phyloP scores from a whole-genome alignment of 176 grass and related monocot species.

The Hordeum vulgare region DNA sequence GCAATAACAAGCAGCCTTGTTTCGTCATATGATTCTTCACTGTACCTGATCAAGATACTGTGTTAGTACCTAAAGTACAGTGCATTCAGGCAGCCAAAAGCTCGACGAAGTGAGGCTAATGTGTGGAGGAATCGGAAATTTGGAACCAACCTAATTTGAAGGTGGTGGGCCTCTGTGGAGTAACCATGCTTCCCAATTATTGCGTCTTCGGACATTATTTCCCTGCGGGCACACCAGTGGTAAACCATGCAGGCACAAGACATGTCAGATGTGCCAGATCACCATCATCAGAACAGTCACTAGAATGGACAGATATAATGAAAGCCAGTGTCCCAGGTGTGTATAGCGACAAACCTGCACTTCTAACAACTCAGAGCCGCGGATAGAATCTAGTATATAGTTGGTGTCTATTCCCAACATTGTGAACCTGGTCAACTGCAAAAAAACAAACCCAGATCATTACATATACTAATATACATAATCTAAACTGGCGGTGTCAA shows the following conservation, averaged over 20 bases:
- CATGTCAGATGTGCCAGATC: background rate
- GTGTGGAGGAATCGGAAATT: background rate
- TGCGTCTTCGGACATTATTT: conserved; percentile 53
- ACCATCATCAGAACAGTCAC: background rate
- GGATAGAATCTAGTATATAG: conserved; percentile 60
- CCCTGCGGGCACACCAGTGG: conserved; percentile 30
- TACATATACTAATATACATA: background rate
- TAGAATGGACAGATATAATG: background rate
- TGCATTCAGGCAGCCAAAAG: background rate
- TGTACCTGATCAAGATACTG: background rate
- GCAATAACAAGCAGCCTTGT: background rate
- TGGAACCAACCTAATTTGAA: conserved; percentile 25
- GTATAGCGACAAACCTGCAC: conserved; percentile 51
- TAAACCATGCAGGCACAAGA: background rate
- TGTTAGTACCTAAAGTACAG: background rate
- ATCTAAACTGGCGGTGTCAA: background rate
- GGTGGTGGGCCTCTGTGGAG: conserved; percentile 9
- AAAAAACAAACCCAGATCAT: background rate
- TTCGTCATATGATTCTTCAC: background rate
- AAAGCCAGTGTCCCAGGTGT: background rate
- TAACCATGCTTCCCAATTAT: conserved; percentile 70
- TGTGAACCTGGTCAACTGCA: conserved; percentile 37
- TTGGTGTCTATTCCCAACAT: conserved; percentile 21
- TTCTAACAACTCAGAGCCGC: conserved; percentile 55
- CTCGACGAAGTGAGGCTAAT: background rate